Conservation (phyloP, 257 asterid genomes). For the Primulina tabacum region DNA sequence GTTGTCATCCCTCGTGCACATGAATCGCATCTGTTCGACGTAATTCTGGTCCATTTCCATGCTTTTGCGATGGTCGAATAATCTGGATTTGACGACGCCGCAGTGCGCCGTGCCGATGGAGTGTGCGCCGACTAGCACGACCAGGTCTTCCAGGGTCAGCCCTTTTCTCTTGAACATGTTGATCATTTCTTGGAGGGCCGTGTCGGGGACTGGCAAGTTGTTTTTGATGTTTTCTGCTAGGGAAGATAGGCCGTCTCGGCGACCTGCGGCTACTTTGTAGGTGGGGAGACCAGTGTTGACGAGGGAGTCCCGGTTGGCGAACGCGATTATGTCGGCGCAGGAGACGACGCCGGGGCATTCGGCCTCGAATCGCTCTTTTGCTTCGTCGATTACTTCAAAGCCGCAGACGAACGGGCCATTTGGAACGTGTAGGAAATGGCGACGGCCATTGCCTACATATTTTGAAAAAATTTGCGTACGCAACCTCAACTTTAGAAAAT, state of each 20-base stretch:
- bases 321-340: constrained; percentile 58
- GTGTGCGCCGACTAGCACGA: constrained; percentile 56
- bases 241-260: constrained; percentile 50
- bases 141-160: constrained; percentile 45
- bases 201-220: constrained; percentile 40
- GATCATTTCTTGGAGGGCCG: constrained; percentile 25
- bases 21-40: constrained; percentile 30
- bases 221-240: constrained; percentile 33
- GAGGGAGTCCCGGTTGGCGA: constrained; percentile 49
- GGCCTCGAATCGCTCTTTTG: constrained; percentile 43
- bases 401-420: constrained; percentile 48
- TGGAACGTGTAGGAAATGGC: too few species aligned
- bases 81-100: constrained; percentile 28
- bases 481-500: too few species aligned
- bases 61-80: constrained; percentile 28
- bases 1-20: constrained; percentile 30
- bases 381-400: constrained; percentile 38
- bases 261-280: constrained; percentile 41
- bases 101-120: constrained; percentile 64
- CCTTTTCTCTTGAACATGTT: constrained; percentile 43
- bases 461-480: too few species aligned
- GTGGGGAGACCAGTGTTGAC: constrained; percentile 44
- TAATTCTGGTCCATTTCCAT: constrained; percentile 39
- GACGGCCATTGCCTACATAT: too few species aligned
- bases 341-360: constrained; percentile 64